Evolutionary conservation across 2,329 filamentous ascomycete genomes (phyloP), one percentile per base, ranked within the genome.

Genomic region (Orbilia javanica): DNA sequence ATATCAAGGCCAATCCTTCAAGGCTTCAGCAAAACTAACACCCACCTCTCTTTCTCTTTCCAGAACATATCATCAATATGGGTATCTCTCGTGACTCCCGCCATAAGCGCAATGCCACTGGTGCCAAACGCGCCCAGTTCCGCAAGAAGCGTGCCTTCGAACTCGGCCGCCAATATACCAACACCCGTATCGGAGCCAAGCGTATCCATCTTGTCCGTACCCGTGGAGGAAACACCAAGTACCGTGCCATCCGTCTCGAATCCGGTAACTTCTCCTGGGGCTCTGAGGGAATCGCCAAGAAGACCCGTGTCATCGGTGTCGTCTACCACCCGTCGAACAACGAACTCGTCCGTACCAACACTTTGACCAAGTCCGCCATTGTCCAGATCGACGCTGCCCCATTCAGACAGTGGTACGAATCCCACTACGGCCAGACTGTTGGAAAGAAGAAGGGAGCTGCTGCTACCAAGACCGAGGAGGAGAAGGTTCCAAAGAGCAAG

Each of bases 311-410:
- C 86, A 97, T 99, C 86, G 94, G 89, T 84, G 96, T 99, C 88
- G 92, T 91, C 86, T 99, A 94, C 93, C 96, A 99, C 88, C 96
- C 96, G 81, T 97, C 95, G 86, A 99, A 99, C 94, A 99, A 99
- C 93, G 96, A 99, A 89, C 91, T 99, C 84, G 94, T 99, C 89
- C 96, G 96, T 86, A 99, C 96, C 88, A 99, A 99, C 92, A 98
- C 96, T 89, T 90, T 99, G 86, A 99, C 96, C 90, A 96, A 94
- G 89, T 93, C 93, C 85, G 96, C 96, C 88, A 93, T 99, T 85
- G 93, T 99, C 86, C 96, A 99, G 90, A 89, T 99, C 88, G 96
- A 99, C 87, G 96, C 96, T 84, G 93, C 96, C 81, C 96, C 96
- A 83, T 99, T 99, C 93, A 90, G 96, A 86, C 95, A 98, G 89